Evolutionary conservation across 371 early-diverging fungal genomes (phyloP), one percentile per base, ranked within the genome.

Genomic region (Mortierella sp.): DNA sequence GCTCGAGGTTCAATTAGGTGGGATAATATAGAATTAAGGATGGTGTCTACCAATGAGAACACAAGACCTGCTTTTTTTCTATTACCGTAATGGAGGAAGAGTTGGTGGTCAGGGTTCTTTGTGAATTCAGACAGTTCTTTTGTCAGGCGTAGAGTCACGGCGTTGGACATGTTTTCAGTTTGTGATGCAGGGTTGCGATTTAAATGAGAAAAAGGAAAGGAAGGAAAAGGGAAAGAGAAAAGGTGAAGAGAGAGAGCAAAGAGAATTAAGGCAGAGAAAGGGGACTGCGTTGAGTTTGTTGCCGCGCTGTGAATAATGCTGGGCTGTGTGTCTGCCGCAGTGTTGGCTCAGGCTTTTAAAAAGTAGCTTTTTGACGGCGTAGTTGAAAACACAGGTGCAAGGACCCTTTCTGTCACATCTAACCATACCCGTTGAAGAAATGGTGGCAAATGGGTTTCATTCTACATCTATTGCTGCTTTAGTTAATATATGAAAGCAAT

Each of bases 31-130:
- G 32, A 34, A 56, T 57, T 9, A 22, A 31, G 45, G 45, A 45
- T 45, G 45, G 45, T 8, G 13, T 8, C 23, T 12, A 19, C 28
- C 55, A 22, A 49, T 54, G 45, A 65, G 54, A 51, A 34, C 34
- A 34, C 54, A 57, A 31, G 1, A 8, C 8, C 17, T 9, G 1
- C 17, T 13, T 19, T 17, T 34, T 57, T 17, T 34, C 23, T 9
- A 34, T 55, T 79, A 74, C 79, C 76, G 34, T 68, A 78, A 45
- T 72, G 72, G 4, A 87, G 66, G 34, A 76, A 74, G 68, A 87
- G 75, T 47, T 85, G 84, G 56, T 78, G 75, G 59, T 89, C 89
- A 3, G 86, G 87, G 23, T 68, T 76, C 66, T 74, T 80, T 35
- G 70, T 55, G 58, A 74, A 70, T 42, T 80, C 80, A 19, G 80